Percentiles rank a stretch among this genome's conserved stretches.
Evolutionary conservation across 768 basidiomycete genomes (phyloP).

Genomic region (Tricholomella constricta): DNA sequence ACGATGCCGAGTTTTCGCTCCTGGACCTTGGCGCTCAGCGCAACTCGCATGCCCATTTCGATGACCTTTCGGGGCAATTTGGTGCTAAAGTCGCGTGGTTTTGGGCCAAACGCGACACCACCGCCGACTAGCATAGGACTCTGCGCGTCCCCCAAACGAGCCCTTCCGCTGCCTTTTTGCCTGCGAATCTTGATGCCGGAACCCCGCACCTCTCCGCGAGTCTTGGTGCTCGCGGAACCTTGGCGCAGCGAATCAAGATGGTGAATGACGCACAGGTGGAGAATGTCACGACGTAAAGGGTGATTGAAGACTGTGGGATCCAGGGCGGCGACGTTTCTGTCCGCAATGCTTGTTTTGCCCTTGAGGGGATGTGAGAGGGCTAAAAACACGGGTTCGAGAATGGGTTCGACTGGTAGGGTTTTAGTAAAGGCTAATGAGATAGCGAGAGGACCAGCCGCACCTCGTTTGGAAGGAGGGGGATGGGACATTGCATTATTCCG

Average conservation of each 20-base stretch:
- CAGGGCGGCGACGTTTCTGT: constrained; percentile 56
- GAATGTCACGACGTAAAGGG: constrained; percentile 87
- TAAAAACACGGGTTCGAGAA: constrained; percentile 55
- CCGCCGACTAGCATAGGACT: constrained; percentile 89
- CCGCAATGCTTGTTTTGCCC: constrained; percentile 37
- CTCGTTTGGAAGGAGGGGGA: constrained; percentile 9
- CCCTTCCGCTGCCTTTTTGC: constrained; percentile 90
- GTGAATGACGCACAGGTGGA: constrained; percentile 90
- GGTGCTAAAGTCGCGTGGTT: constrained; percentile 90
- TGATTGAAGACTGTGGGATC: constrained; percentile 85
- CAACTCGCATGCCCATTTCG: constrained; percentile 90
- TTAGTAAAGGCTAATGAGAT: not conserved
- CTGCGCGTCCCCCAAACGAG: constrained; percentile 87
- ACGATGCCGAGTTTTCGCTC: constrained; percentile 78
- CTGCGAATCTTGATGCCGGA: constrained; percentile 87
- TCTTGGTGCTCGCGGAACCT: constrained; percentile 91
- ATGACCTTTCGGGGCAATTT: constrained; percentile 92
- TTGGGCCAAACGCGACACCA: constrained; percentile 89
- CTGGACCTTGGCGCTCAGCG: constrained; percentile 79
- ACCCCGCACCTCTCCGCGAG: constrained; percentile 85
- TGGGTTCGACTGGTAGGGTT: constrained; percentile 34
- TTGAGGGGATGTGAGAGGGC: constrained; percentile 62
- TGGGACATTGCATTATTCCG: not conserved
- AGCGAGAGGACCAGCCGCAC: not conserved
- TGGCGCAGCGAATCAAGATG: constrained; percentile 88